Conservation (phyloP, 257 asterid species). For the Solanum corneliomulleri region DNA sequence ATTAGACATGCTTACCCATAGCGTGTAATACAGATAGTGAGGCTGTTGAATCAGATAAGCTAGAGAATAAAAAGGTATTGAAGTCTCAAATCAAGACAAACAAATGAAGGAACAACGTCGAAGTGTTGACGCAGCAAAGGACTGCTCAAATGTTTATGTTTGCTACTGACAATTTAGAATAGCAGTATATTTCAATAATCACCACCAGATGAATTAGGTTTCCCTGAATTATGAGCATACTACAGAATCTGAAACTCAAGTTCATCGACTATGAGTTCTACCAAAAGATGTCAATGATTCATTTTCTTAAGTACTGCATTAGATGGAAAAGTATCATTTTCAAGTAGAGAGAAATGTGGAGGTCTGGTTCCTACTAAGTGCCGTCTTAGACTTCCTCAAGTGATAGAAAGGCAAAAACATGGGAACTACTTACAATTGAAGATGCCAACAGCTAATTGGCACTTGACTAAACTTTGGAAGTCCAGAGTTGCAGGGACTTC, state of each 20-base stretch:
- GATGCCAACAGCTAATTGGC: constrained; percentile 69
- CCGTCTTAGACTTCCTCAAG: neutral
- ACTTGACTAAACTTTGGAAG: constrained; percentile 40
- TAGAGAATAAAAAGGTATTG: neutral
- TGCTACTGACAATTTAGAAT: neutral
- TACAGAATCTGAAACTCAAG: neutral
- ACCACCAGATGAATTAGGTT: neutral
- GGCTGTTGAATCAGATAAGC: neutral
- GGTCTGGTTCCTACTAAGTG: neutral
- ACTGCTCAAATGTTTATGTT: neutral
- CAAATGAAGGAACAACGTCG: neutral
- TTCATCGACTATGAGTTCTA: neutral
- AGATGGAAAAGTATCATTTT: neutral
- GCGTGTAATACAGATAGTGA: neutral
- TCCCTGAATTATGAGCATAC: neutral
- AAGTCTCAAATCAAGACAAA: neutral
- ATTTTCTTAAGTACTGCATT: neutral
- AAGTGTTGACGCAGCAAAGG: neutral
- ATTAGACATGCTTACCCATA: neutral
- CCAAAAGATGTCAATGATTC: neutral
- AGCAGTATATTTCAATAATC: neutral
- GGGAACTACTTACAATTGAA: constrained; percentile 43
- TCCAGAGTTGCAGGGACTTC: constrained; percentile 45
- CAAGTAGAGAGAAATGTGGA: neutral
- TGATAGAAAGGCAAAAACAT: neutral